Base-by-base conservation (phyloP, 2,329 filamentous ascomycete species). In the Clarireedia hainanense region DNA sequence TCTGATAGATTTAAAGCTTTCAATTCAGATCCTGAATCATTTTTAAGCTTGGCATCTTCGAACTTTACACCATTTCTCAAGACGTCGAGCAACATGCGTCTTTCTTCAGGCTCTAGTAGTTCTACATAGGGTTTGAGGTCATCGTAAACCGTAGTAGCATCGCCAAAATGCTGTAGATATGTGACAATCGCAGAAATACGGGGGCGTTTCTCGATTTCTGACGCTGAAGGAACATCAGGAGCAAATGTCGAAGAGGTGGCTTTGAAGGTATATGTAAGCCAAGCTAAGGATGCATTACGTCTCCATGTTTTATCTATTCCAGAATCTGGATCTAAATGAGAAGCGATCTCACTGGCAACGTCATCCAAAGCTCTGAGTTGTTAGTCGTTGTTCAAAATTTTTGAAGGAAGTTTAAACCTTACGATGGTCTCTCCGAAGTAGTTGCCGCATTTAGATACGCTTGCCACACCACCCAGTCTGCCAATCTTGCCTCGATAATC, bases 401-500 rank as follows among this genome's bases (percentile, higher is more conserved):
- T 34, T 30, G 26, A 12, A 17, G 20, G 5, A 49, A n/a, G 24
- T 17, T 43, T 45, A 20, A 36, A 36, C 61, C 66, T 62, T 60
- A 69, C 67, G 60, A 55, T 34, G 58, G 43, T 24, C 46, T 50
- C 40, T 58, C 52, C 14, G 67, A 53, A 30, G 64, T 57, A 23
- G 58, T 55, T 37, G 64, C 65, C 10, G 68, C 66, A 24, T 53
- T 49, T 37, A 69, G 61, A 40, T 64, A 67, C 4, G 63, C 61
- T 42, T 65, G 56, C 68, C 68, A 70, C 4, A 70, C 65, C 20
- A 64, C 56, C 67, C 66, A 70, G 47, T 70, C 68, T 57, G 64
- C 61, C 36, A 68, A 61, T 50, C 62, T 57, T 40, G 64, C 52
- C 52, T 70, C 67, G 10, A 61, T 23, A 34, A 69, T 58, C 26